Conservation (phyloP, 1,284 basidiomycete genomes). For the Rhodotorula sp. region DNA sequence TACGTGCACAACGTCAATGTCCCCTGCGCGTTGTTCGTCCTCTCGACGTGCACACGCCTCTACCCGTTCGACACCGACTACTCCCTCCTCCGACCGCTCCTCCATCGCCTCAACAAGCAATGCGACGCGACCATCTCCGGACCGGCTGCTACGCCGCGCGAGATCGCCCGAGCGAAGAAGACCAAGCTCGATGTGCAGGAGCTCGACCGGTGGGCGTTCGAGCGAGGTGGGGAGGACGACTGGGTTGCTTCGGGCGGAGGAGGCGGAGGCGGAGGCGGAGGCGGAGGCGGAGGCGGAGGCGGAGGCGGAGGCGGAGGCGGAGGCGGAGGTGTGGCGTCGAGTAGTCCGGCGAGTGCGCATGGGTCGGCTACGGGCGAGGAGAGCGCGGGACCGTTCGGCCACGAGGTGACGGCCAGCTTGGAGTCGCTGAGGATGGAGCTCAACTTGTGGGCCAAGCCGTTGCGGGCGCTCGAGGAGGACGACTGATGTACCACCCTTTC, state of each 20-base stretch:
- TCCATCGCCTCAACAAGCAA: conserved; percentile 34
- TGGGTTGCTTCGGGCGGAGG: neutral
- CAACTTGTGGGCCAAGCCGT: conserved; percentile 29
- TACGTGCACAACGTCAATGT: conserved; percentile 31
- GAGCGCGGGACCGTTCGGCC: conserved; percentile 12
- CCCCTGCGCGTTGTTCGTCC: conserved; percentile 21
- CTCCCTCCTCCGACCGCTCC: conserved; percentile 24
- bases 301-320: neutral
- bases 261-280: neutral
- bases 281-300: neutral
- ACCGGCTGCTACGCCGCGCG: conserved; percentile 20
- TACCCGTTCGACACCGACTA: conserved; percentile 30
- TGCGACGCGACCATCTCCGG: conserved; percentile 29
- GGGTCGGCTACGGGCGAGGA: conserved; percentile 1
- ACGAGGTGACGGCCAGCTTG: conserved; percentile 32
- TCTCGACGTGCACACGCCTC: conserved; percentile 16
- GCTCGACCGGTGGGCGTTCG: conserved; percentile 36
- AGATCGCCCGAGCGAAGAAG: conserved; percentile 26
- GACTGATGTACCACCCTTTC: neutral
- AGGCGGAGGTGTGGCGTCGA: neutral
- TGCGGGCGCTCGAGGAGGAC: conserved; percentile 16
- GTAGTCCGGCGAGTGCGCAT: neutral
- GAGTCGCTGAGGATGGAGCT: conserved; percentile 31
- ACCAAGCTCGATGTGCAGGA: conserved; percentile 32
- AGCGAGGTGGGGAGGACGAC: conserved; percentile 12